Base-by-base conservation (phyloP, 768 basidiomycete species). In the Phlebiopsis flavidoalba region DNA sequence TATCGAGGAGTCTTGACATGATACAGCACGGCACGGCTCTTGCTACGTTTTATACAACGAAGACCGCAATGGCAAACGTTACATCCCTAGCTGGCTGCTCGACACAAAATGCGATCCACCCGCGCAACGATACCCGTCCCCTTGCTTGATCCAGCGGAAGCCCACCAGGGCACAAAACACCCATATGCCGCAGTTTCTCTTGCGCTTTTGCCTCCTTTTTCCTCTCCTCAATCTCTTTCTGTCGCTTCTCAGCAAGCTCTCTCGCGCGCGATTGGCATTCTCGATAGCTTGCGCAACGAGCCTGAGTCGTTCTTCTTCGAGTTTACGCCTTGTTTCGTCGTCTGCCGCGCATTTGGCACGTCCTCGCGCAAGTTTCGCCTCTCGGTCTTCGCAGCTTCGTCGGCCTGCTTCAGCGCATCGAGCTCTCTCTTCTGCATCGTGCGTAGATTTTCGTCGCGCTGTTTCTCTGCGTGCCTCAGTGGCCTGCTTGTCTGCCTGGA, bases 101-200 rank as follows among this genome's bases (percentile, higher is more conserved):
- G 57, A 53, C 6, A 82, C 63, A 58, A 72, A 80, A 65, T 83
- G 82, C 0, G 47, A n/a, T 0, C 83, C 81, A 1, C 77, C 83
- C 1, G 72, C 66, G 62, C 82, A 83, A 12, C 80, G 67, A 70
- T 80, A 84, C 2, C 80, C 81, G 5, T 53, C 63, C 0, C 11
- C 2, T 56, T 75, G 72, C 51, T 68, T 73, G 53, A 78, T 74
- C 83, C 82, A 84, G 8, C 19, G 65, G 59, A 64, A 84, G 0
- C 82, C 83, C 21, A 63, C 70, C 3, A n/a, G 68, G 66, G 63
- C 86, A 87, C 1, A n/a, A n/a, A n/a, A 79, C 68, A 0, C 86
- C 86, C 73, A 85, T 79, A 0, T 57, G 24, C 0, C 76, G 71
- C 15, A 84, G 63, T 56, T 72, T 79, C 35, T 57, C 61, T 69